Evolutionary conservation across 805 yeast genomes (phyloP).

Genomic region (Pichia nanzhaoensis): DNA sequence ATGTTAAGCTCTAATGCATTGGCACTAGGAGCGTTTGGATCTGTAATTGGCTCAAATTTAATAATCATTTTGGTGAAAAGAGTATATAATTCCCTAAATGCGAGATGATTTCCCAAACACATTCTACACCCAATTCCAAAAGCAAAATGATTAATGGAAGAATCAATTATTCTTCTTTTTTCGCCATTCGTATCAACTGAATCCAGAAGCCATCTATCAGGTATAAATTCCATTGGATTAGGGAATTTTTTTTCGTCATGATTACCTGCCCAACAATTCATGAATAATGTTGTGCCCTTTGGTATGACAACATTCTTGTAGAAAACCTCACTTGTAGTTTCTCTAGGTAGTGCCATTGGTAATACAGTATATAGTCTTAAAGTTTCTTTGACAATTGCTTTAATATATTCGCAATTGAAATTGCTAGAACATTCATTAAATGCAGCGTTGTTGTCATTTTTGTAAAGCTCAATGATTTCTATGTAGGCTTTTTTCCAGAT

Average conservation of each 20-base stretch:
- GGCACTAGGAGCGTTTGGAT: conserved; percentile 15
- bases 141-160: conserved; percentile 36
- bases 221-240: conserved; percentile 42
- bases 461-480: conserved; percentile 33
- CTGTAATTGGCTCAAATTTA: conserved; percentile 25
- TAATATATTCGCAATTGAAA: conserved; percentile 40
- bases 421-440: conserved; percentile 21
- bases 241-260: conserved; percentile 45
- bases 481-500: conserved; percentile 40
- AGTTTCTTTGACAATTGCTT: conserved; percentile 58
- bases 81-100: conserved; percentile 58
- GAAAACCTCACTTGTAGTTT: conserved; percentile 44
- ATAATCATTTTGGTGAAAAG: conserved; percentile 47
- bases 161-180: neutral
- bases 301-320: conserved; percentile 44
- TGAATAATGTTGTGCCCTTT: conserved; percentile 44
- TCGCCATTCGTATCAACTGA: conserved; percentile 6
- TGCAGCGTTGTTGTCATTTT: conserved; percentile 19
- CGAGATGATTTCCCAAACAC: conserved; percentile 66
- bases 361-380: conserved; percentile 57
- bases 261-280: conserved; percentile 69
- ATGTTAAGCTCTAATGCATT: conserved; percentile 47
- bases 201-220: conserved; percentile 34
- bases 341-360: conserved; percentile 61
- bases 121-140: conserved; percentile 69